Evolutionary conservation across 129 eudicot genomes (phyloP), one percentile per base, ranked within the genome.

Genomic region (Oenanthe sinensis): DNA sequence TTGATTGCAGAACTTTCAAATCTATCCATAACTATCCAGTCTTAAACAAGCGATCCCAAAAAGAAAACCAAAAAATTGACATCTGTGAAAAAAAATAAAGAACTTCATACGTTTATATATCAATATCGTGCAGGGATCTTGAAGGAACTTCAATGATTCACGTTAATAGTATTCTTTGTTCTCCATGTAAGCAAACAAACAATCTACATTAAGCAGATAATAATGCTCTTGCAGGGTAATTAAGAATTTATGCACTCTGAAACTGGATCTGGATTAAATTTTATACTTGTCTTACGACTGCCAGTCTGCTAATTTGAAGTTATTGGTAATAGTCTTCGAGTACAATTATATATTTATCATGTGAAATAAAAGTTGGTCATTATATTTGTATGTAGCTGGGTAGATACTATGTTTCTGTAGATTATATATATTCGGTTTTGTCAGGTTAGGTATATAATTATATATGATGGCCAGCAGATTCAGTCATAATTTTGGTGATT

Each of bases 391-490:
- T 10, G 22, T 82, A 52, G n/a, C 44, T 8, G 70, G 71, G 3
- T 50, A 43, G 33, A 19, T 20, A n/a, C 50, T 71, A 71, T 20
- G 68, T 60, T 60, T 60, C 68, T 60, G 6, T 0, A n/a, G 30
- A 58, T 7, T 6, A 20, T 8, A 20, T 8, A 58, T 58, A 58
- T 58, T 22, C 37, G 9, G 37, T 15, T 13, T 44, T n/a, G 33
- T 24, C n/a, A 6, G 46, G 4, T 72, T 72, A 24, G 50, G 30
- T 74, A 9, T 43, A 46, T 22, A 45, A 44, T 30, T 6, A 10
- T 46, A 46, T 74, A 46, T 74, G 24, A 46, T 33, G 58, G 77
- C 77, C 77, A 46, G 60, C 58, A 28, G 60, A 40, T 74, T 45
- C 14, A 46, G 33, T 11, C 42, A 46, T 44, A 74, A 46, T 4